phyloP scores from a whole-genome alignment of 148 eudicot species.

The Heliosperma pusillum region DNA sequence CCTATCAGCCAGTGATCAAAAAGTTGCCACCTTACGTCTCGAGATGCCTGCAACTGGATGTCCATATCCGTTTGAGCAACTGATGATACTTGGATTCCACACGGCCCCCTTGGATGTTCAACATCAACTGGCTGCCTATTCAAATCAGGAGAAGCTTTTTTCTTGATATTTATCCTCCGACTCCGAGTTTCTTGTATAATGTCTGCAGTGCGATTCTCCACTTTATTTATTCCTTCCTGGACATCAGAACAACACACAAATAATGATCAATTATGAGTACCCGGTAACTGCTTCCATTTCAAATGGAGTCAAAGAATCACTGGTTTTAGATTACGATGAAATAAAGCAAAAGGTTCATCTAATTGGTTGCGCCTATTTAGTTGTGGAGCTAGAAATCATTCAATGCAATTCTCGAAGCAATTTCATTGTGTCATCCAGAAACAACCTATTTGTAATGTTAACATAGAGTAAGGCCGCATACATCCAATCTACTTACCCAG shows the following conservation, averaged over 20 bases:
- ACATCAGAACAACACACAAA: constrained; percentile 17
- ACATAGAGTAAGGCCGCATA: too few species aligned
- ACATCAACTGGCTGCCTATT: constrained; percentile 35
- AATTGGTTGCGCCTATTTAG: too few species aligned
- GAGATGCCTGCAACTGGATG: constrained; percentile 91
- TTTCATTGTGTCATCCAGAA: too few species aligned
- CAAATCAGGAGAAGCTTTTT: constrained; percentile 37
- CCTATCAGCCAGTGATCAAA: constrained; percentile 41
- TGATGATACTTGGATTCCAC: constrained; percentile 35
- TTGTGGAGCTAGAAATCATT: too few species aligned
- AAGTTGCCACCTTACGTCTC: constrained; percentile 87
- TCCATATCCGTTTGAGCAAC: constrained; percentile 51
- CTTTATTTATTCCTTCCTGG: constrained; percentile 74
- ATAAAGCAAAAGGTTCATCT: too few species aligned
- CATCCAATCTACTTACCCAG: too few species aligned
- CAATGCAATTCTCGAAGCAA: too few species aligned
- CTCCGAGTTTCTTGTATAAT: constrained; percentile 84
- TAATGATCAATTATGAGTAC: not conserved
- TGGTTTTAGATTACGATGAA: not conserved
- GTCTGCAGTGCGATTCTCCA: constrained; percentile 78
- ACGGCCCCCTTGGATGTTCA: constrained; percentile 30
- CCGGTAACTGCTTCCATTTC: not conserved
- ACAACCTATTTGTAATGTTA: too few species aligned
- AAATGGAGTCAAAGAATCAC: not conserved
- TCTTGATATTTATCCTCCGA: constrained; percentile 57